Evolutionary conservation across 352 stramenopile species (phyloP), one percentile per base, ranked within the genome.

Genomic region (Blastocystis sp.): DNA sequence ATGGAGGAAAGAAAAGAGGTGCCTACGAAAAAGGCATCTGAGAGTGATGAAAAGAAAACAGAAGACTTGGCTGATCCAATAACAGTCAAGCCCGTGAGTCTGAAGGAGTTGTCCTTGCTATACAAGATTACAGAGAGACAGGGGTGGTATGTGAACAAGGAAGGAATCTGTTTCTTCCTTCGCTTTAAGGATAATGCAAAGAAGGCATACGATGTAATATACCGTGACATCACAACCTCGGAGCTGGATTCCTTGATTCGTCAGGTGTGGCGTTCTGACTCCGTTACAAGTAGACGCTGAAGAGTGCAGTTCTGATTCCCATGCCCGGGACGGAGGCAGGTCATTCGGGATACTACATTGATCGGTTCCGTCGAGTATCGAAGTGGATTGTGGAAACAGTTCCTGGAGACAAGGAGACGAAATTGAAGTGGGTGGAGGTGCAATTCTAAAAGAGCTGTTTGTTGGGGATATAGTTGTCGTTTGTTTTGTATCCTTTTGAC

Each of bases 331-430:
- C 65, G n/a, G 49, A 56, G 36, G 49, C 49, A 57, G 69, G 69
- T 3, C n/a, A 54, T 49, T 67, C 49, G 18, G 69, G 69, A 24
- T 81, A 81, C 36, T 81, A 81, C 32, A 81, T 81, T 32, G 69
- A 81, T 81, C 49, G 69, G 16, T 67, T 67, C 18, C 49, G 69
- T n/a, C 34, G 54, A 59, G 69, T 81, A 8, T 67, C 69, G 8
- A 63, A 67, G 42, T 81, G 69, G 69, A 81, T 18, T 81, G 69
- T 81, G 34, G 61, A 73, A 40, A 49, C n/a, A 27, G 61, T 49
- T 7, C 9, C 16, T 21, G 29, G n/a, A n/a, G 61, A 73, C 1
- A 29, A 24, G n/a, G 61, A 40, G 11, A 21, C 14, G n/a, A 29
- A 9, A 6, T 29, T 49, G 44, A 73, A 73, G 44, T 73, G 61